Percentiles rank a stretch among this genome's conserved stretches.
These are phyloP conservation scores for Thielaviopsis musarum DNA, from an alignment of 2,329 filamentous ascomycete genomes.

Conservation along the genomic window DNA sequence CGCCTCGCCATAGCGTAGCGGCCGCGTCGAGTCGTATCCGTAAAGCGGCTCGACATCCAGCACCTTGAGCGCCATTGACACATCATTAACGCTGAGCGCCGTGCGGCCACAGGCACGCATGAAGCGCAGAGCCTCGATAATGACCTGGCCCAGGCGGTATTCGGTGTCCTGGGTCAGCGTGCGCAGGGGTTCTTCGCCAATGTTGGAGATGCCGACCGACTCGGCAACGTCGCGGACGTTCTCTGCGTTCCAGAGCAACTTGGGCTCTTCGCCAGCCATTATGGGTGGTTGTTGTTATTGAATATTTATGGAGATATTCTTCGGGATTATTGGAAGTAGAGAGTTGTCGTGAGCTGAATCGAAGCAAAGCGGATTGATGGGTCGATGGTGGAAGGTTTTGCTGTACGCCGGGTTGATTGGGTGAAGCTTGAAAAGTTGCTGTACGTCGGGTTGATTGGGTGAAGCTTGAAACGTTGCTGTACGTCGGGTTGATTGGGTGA, in stretches of 20 bases:
- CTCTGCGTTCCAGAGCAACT: conserved; percentile 81
- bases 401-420: too few species aligned
- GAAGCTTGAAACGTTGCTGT: too few species aligned
- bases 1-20: conserved; percentile 82
- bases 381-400: background rate
- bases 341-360: background rate
- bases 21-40: conserved; percentile 84
- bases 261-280: conserved; percentile 17
- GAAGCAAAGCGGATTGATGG: too few species aligned
- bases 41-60: conserved; percentile 91
- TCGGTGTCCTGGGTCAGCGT: conserved; percentile 87
- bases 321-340: background rate
- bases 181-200: conserved; percentile 75
- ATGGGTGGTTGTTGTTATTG: background rate
- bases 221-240: conserved; percentile 94
- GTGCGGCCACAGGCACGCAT: conserved; percentile 87
- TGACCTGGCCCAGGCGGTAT: conserved; percentile 82
- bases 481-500: too few species aligned
- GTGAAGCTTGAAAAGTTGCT: too few species aligned
- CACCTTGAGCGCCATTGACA: conserved; percentile 68
- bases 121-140: conserved; percentile 86
- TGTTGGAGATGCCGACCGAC: conserved; percentile 69
- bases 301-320: background rate
- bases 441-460: too few species aligned
- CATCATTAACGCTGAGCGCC: conserved; percentile 73